These are phyloP conservation scores for Paratinospora sagittata DNA, from an alignment of 164 flowering plant genomes.

Conservation along the genomic window DNA sequence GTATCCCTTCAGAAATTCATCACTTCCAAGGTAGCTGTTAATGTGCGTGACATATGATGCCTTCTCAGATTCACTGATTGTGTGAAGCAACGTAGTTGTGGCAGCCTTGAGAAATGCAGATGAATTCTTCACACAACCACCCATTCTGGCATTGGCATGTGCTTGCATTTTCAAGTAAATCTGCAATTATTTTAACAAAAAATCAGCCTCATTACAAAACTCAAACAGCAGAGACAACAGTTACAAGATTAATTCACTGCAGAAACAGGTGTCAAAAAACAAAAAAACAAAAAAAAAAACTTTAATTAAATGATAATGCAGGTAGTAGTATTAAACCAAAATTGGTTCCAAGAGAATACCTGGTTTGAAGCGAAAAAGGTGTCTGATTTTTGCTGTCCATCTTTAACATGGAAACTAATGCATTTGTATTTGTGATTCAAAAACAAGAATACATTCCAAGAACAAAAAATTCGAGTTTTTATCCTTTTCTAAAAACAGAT, in stretches of 20 bases:
- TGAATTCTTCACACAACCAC: slow-evolving; percentile 46
- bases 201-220: neutral
- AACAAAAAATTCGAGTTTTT: too few species aligned
- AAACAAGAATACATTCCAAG: too few species aligned
- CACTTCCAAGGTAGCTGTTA: slow-evolving; percentile 78
- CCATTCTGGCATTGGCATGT: slow-evolving; percentile 37
- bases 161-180: slow-evolving; percentile 56
- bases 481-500: neutral
- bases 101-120: slow-evolving; percentile 76
- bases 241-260: neutral
- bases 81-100: slow-evolving; percentile 72
- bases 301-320: too few species aligned
- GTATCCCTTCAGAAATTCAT: slow-evolving; percentile 63
- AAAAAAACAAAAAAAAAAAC: too few species aligned
- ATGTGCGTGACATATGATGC: slow-evolving; percentile 75
- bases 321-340: neutral
- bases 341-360: neutral
- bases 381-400: neutral
- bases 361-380: neutral
- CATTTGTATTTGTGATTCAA: too few species aligned
- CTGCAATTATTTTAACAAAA: slow-evolving; percentile 28
- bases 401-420: neutral
- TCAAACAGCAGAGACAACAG: neutral
- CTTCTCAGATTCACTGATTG: slow-evolving; percentile 76
- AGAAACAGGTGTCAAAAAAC: neutral